Conservation (phyloP, 2,329 filamentous ascomycete genomes). For the Pezicula neosporulosa region DNA sequence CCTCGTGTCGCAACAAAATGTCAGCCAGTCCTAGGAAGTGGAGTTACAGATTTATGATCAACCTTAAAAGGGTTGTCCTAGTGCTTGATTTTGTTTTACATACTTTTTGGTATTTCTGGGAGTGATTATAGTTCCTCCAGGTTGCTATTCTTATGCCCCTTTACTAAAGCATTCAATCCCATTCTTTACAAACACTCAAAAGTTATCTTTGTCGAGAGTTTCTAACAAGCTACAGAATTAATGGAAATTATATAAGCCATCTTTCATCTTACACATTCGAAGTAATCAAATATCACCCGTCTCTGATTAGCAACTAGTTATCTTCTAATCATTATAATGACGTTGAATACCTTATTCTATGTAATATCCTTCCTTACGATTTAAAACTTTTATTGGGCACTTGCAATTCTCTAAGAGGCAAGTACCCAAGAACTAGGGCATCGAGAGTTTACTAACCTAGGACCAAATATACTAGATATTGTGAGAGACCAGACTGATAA, state of each 20-base stretch:
- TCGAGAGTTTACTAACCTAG: too few relatives aligned
- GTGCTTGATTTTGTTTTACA: not conserved
- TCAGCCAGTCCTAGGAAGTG: too few relatives aligned
- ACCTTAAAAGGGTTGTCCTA: not conserved
- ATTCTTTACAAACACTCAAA: not conserved
- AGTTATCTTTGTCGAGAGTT: not conserved
- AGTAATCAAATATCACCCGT: not conserved
- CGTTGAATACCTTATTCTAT: too few relatives aligned
- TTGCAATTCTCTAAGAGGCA: too few relatives aligned
- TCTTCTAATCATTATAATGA: not conserved
- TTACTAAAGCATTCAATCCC: not conserved
- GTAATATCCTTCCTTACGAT: too few relatives aligned
- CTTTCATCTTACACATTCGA: not conserved
- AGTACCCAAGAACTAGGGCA: too few relatives aligned
- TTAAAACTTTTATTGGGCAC: too few relatives aligned
- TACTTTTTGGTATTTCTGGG: not conserved
- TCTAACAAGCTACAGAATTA: not conserved
- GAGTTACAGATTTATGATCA: not conserved
- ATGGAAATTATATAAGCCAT: not conserved
- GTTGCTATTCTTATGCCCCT: not conserved
- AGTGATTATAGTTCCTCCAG: not conserved
- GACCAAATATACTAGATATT: too few relatives aligned
- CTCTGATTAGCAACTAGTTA: not conserved
- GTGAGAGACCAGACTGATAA: too few relatives aligned
- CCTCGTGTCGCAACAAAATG: too few relatives aligned